Base-by-base conservation (phyloP, 2,329 filamentous ascomycete genomes). In the Ophiostoma himal-ulmi region DNA sequence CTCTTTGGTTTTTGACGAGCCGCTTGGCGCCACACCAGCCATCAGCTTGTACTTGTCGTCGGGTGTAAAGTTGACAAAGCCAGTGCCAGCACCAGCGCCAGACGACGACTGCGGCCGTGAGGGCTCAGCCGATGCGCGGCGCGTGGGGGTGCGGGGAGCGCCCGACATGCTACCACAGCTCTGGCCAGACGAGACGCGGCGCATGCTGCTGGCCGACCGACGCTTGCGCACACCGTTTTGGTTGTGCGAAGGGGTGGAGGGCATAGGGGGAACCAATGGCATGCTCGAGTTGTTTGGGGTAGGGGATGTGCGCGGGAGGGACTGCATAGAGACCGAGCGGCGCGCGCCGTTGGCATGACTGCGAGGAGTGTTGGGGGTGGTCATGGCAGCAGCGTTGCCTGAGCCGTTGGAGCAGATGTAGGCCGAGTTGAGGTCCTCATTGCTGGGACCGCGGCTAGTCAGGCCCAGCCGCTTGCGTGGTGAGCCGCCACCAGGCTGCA, bases 1-100 rank as follows among this genome's bases (percentile, higher is more conserved):
- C n/a, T 93, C 93, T 78, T 97, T 97, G 10, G 95, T 98, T 85
- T 98, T 98, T 74, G 88, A 91, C 75, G 89, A 93, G 11, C 95
- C 95, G 74, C 90, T 94, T 0, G 94, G 94, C 65, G 95, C 95
- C 14, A 99, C 95, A 5, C 94, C 94, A 8, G 88, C 92, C 79
- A 99, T 87, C 62, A 99, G 89, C 77, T 91, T 87, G 17, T 85
- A 82, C 75, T 89, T 89, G 78, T 99, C 94, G 68, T 85, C 83
- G 0, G 93, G 89, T 0, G 94, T 97, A 80, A 91, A 97, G 79
- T 98, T 98, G 73, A 97, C 92, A 77, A 98, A 98, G 13, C 86
- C 85, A 10, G 86, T 81, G 2, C 76, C 76, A 11, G 74, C 76
- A 3, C 74, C 74, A 60, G 64, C 2, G 37, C 72, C 67, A 26